Percentiles rank a stretch among this genome's conserved stretches.
Conservation (phyloP, 73 alveolate species). For the Tetrahymena thermophila region DNA sequence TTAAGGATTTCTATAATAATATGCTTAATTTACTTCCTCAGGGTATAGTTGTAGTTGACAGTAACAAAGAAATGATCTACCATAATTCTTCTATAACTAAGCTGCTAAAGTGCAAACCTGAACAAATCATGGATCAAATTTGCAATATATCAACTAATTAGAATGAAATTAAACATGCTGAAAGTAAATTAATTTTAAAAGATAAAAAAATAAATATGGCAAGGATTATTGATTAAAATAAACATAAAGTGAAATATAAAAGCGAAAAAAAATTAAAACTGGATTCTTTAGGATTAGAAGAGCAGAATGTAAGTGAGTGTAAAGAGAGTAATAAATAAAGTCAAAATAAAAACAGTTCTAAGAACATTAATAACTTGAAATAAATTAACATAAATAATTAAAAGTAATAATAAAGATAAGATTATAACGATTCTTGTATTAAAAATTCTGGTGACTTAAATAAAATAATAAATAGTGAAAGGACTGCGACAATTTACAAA, state of each 20-base stretch:
- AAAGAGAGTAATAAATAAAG: neutral
- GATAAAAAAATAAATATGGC: too few species aligned
- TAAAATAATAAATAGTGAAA: neutral
- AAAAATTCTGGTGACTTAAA: neutral
- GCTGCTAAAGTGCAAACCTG: neutral
- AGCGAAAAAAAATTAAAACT: neutral
- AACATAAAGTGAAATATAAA: too few species aligned
- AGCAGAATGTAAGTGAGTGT: neutral
- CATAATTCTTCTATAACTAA: neutral
- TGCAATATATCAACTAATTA: neutral
- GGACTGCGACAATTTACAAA: neutral
- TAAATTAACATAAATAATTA: too few species aligned
- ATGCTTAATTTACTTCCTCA: neutral
- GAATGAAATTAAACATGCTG: neutral
- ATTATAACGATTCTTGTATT: neutral
- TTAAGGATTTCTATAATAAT: neutral
- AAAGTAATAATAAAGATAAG: neutral
- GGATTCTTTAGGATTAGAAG: neutral
- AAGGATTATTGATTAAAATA: neutral
- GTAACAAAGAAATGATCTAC: neutral
- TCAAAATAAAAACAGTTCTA: too few species aligned
- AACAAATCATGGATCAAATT: neutral
- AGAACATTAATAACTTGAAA: neutral
- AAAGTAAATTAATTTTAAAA: neutral
- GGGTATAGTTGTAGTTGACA: neutral